Base-by-base conservation (phyloP, 306 rosid species). In the Pyrus betulifolia region DNA sequence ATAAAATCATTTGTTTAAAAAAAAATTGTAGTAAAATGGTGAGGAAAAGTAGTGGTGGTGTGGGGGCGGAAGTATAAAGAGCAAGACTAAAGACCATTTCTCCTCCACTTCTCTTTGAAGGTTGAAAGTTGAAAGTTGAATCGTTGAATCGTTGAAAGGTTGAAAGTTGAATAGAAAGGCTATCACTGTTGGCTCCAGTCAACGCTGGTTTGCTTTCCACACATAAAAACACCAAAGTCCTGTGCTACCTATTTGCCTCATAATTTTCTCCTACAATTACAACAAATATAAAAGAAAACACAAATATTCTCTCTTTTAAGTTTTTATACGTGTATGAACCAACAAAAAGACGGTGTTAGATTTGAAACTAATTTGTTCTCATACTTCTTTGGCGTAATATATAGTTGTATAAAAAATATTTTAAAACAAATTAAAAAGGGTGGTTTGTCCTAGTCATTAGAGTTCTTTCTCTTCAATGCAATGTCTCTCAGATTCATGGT, bases 121-220 rank as follows among this genome's bases (percentile, higher is more conserved):
- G 27, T 57, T 57, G 2, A 15, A 57, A 57, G 61, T 57, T 57
- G 61, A 57, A 57, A 8, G 57, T 51, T 51, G 57, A 51, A 51
- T 2, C 54, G 64, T 60, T 59, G 75, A 77, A 70, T 1, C 54
- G 63, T 59, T 30, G 55, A 49, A 49, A 1, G 42, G 63, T 59
- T 59, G 75, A 77, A 70, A 42, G 69, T 70, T 60, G 76, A 46
- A 18, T 57, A 49, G 61, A 78, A 25, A 21, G 35, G 31, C 9
- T 10, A 11, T 11, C 14, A 0, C 67, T 4, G 13, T 0, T 33
- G 79, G 18, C 42, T 55, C 1, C 52, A 3, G 81, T 78, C 81
- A 70, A 78, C 81, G 71, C 81, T 35, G 71, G 81, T 78, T 45
- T 60, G 66, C 81, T 70, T 17, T 4, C 14, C 8, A 13, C 14